Percentiles rank a stretch among this genome's conserved stretches.
Conservation (phyloP, 441 rosid genomes). For the Corymbia calophylla region DNA sequence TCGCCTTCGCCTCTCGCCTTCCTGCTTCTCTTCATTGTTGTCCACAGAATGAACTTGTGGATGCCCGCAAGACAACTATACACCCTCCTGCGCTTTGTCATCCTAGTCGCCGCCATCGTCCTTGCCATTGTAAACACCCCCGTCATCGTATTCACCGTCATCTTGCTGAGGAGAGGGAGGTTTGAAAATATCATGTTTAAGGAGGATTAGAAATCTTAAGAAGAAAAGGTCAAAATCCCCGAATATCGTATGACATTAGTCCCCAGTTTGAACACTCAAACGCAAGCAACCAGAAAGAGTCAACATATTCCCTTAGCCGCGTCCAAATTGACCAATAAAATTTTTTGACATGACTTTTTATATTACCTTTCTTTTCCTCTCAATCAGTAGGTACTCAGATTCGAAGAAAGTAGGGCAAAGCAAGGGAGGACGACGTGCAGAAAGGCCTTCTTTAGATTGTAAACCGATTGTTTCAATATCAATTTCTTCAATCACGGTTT, state of each 20-base stretch:
- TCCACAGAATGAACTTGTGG: neutral
- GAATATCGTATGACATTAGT: neutral
- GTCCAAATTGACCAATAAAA: neutral
- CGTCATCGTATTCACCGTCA: too few relatives aligned
- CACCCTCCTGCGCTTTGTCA: neutral
- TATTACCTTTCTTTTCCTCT: neutral
- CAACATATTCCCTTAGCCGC: neutral
- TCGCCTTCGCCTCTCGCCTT: too few relatives aligned
- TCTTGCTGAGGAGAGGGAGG: too few relatives aligned
- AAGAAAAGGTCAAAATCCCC: neutral
- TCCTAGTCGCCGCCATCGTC: too few relatives aligned
- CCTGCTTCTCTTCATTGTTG: neutral
- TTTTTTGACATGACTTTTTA: rapidly evolving
- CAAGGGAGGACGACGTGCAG: rapidly evolving
- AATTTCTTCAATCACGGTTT: neutral
- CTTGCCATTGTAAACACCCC: too few relatives aligned
- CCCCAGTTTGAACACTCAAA: neutral
- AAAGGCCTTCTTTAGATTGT: neutral
- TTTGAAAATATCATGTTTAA: too few relatives aligned
- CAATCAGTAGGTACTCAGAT: neutral
- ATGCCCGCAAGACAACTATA: neutral
- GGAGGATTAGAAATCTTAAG: too few relatives aligned
- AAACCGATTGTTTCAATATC: neutral
- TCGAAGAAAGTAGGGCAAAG: neutral
- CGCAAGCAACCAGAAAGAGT: neutral